Evolutionary conservation across 768 basidiomycete genomes (phyloP).

Genomic region (Mycena sanguinolenta): DNA sequence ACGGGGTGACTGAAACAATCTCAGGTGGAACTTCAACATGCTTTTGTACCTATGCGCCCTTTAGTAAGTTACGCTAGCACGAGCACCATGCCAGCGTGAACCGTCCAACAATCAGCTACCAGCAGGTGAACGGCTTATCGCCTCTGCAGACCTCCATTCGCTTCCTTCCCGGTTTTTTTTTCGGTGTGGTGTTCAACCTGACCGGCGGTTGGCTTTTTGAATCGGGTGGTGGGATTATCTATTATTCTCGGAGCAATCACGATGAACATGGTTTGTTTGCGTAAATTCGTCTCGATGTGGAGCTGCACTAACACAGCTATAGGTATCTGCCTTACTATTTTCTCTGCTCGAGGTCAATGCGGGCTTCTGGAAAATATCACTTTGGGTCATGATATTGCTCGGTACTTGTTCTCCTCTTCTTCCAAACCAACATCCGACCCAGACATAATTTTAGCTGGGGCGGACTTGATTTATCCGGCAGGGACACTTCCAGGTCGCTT

Average conservation of each 20-base stretch:
- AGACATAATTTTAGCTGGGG: constrained; percentile 31
- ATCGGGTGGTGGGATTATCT: not conserved
- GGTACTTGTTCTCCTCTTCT: not conserved
- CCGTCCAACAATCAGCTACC: constrained; percentile 32
- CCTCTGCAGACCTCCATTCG: constrained; percentile 16
- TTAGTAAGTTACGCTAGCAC: not conserved
- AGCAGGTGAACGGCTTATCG: constrained; percentile 10
- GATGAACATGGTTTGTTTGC: constrained; percentile 9
- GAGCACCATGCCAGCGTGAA: not conserved
- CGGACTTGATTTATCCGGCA: constrained; percentile 46
- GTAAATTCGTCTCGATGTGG: not conserved
- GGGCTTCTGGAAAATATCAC: constrained; percentile 1
- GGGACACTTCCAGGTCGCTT: constrained; percentile 47
- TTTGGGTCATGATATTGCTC: constrained; percentile 6
- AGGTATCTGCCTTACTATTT: constrained; percentile 9
- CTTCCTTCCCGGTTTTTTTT: constrained; percentile 1
- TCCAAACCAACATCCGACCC: not conserved
- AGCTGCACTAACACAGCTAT: not conserved
- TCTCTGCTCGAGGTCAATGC: constrained; percentile 8
- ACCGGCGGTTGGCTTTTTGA: constrained; percentile 9
- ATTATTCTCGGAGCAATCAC: constrained; percentile 11
- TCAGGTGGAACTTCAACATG: not conserved
- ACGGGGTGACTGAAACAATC: not conserved
- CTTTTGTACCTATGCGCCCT: not conserved
- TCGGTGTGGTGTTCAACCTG: not conserved